Percentiles rank a stretch among this genome's conserved stretches.
Evolutionary conservation across 176 grass and related monocot species (phyloP).

Genomic region (Urochloa ruziziensis): DNA sequence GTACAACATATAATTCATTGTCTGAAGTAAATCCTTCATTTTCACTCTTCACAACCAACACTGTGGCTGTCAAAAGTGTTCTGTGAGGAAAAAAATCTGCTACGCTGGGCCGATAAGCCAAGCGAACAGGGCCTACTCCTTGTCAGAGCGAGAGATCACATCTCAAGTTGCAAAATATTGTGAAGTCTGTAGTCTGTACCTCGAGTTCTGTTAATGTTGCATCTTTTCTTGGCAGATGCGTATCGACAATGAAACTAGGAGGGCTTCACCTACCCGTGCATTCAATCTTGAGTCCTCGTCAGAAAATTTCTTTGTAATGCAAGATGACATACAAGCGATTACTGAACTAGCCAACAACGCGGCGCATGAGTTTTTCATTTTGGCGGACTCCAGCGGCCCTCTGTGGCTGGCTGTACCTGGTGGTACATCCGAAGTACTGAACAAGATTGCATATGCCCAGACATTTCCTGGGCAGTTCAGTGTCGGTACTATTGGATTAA

Average conservation of each 20-base stretch:
- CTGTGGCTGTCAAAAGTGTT: neutral
- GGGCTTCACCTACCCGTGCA: neutral
- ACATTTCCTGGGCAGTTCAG: constrained; percentile 10
- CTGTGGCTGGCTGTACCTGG: constrained; percentile 45
- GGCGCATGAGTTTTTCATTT: constrained; percentile 31
- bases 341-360: constrained; percentile 31
- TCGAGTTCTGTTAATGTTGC: neutral
- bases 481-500: neutral
- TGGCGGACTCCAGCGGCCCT: constrained; percentile 22
- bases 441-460: constrained; percentile 32
- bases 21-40: neutral
- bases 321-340: neutral
- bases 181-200: neutral
- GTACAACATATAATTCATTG: constrained; percentile 19
- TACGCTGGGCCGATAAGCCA: too few relatives aligned
- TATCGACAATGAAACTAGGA: neutral
- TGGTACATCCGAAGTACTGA: constrained; percentile 32
- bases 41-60: neutral
- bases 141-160: neutral
- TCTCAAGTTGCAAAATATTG: neutral
- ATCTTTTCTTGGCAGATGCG: constrained; percentile 21
- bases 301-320: neutral
- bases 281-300: constrained; percentile 2
- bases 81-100: too few relatives aligned
- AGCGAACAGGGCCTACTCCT: too few relatives aligned